Base-by-base conservation (phyloP, 2,329 filamentous ascomycete genomes). In the Talaromyces amestolkiae region DNA sequence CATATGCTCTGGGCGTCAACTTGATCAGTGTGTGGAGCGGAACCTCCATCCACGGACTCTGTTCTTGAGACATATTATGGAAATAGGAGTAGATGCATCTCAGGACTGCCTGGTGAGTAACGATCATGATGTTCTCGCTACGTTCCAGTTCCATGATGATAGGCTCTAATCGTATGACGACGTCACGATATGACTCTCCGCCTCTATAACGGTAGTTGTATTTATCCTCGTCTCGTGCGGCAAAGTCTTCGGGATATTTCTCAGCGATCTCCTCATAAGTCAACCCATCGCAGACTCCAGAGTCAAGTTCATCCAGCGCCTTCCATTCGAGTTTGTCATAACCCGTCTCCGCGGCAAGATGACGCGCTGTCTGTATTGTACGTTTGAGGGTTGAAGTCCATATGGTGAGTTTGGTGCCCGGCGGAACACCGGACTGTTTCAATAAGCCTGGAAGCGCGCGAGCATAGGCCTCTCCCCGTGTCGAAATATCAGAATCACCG, bases 131-230 rank as follows among this genome's bases (percentile, higher is more conserved):
- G 75, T 99, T 96, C 78, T 98, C 95, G 71, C 90, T 92, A 68
- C 95, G 88, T 79, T 99, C 95, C 61, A 99, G 84, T 77, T 99
- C 95, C 95, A 99, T 99, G 80, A 99, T 99, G 79, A 99, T 99
- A 68, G 95, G 95, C 76, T 99, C 95, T 0, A 99, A 88, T 0
- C 95, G 92, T 73, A 97, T 98, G 47, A 99, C 95, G 1, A 99
- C 94, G 74, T 99, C 95, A 64, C 94, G 91, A 78, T 99, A 91
- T 67, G 91, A 96, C 81, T 99, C 95, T 63, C 95, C 95, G 68
- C 95, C 95, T 5, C 95, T 90, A 80, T 99, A 99, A 65, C 95
- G 92, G 81, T 99, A 99, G 82, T 99, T 98, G 86, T 98, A 98
- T 80, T 99, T 99, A 84, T 99, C 95, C 70, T 97, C 92, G 78